Evolutionary conservation across 192 early-diverging fungal species (phyloP).

Genomic region (Backusella psychrophila): DNA sequence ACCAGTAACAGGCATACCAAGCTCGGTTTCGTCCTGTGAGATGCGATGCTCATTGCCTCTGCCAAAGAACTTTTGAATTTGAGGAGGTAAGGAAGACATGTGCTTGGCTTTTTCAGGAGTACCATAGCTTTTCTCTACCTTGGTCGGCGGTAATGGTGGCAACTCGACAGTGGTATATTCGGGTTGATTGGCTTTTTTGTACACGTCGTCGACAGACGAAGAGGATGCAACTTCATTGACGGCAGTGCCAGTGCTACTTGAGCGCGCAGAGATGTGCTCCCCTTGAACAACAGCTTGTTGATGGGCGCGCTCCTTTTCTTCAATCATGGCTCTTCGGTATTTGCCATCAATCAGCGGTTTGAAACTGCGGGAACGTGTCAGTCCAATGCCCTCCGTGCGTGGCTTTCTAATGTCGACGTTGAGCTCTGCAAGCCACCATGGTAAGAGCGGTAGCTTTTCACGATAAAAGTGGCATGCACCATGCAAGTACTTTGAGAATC

Average conservation of each 20-base stretch:
- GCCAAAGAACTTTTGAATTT: not conserved
- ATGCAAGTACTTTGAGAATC: constrained; percentile 52
- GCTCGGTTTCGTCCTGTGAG: not conserved
- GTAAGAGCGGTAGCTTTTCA: constrained; percentile 40
- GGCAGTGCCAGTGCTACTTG: not conserved
- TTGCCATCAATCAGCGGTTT: constrained; percentile 36
- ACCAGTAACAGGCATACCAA: not conserved
- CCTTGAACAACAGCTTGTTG: constrained; percentile 6
- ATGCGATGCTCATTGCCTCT: not conserved
- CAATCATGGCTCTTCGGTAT: constrained; percentile 32
- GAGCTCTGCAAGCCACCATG: constrained; percentile 51
- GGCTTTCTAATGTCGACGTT: constrained; percentile 51
- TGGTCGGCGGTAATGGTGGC: not conserved
- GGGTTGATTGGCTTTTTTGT: not conserved
- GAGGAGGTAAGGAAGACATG: not conserved
- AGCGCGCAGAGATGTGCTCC: not conserved
- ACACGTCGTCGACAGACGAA: not conserved
- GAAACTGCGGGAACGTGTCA: constrained; percentile 34
- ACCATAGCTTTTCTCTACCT: not conserved
- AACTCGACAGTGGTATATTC: not conserved
- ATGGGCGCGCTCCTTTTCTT: constrained; percentile 32
- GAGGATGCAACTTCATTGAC: not conserved
- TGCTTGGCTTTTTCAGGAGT: not conserved
- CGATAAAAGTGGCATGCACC: constrained; percentile 45
- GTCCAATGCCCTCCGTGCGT: constrained; percentile 28